Evolutionary conservation across 768 basidiomycete species (phyloP), one percentile per base, ranked within the genome.

Genomic region (Imleria badia): DNA sequence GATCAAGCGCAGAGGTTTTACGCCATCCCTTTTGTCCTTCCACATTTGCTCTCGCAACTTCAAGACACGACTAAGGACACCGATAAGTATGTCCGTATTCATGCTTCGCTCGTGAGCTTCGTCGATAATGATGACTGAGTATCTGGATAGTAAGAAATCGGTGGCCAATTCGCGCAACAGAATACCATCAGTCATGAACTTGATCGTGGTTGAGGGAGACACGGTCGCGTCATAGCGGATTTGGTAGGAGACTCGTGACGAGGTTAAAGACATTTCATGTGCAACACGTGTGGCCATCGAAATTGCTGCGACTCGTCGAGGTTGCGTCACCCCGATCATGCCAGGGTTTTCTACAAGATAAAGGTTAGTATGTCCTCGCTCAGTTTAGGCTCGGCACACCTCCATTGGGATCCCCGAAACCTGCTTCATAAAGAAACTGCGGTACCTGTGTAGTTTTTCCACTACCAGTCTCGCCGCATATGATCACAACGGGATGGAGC

Each of bases 171-270:
- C 97, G 51, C 97, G 86, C 15, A 99, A 76, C 33, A 99, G 76
- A 26, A 99, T 94, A 75, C 97, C 97, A 64, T 99, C 97, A 7
- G 97, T 99, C 95, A 98, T 98, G 77, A 98, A 99, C 71, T 98
- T 98, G 77, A 99, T 94, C 9, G 86, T 86, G 2, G 97, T 99
- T 20, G 83, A 79, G 1, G 92, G 79, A 5, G 94, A 94, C 0
- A 94, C 87, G 1, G 94, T 98, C 2, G 93, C 89, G 61, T 98
- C 96, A 67, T 98, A 99, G 56, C 97, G 89, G 57, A 99, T 98
- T 70, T 98, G 95, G 71, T 98, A 95, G 0, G 97, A 96, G 7
- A 98, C 92, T 23, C 82, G 78, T 1, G 87, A 86, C 1, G 87
- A 77, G 1, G 90, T 80, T 14, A 98, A 75, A 6, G 90, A 89